These are phyloP conservation scores for Asclepias syriaca DNA, from an alignment of 257 asterid species.

Conservation along the genomic window DNA sequence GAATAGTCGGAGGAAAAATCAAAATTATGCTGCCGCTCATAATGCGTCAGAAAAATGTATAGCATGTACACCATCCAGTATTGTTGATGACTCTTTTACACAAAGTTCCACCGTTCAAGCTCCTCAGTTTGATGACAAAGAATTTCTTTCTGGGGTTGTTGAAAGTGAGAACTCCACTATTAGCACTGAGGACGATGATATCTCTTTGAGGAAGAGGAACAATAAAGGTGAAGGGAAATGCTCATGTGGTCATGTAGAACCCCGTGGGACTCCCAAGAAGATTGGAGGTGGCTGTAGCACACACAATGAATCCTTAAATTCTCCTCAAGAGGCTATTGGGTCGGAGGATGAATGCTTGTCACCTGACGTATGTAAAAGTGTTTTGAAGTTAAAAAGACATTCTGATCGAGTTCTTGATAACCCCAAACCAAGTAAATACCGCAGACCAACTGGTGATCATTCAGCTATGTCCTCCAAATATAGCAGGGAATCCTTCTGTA, in stretches of 20 bases:
- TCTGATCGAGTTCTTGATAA: conserved; percentile 74
- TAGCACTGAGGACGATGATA: conserved; percentile 26
- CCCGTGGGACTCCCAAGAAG: conserved; percentile 26
- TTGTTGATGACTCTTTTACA: conserved; percentile 23
- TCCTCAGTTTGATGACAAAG: conserved; percentile 30
- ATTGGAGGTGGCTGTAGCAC: conserved; percentile 27
- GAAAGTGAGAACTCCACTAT: conserved; percentile 23
- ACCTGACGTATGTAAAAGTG: conserved; percentile 32
- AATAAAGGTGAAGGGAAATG: conserved; percentile 33
- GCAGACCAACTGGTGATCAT: conserved; percentile 62
- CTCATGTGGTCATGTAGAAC: conserved; percentile 39
- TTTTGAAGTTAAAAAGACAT: conserved; percentile 71
- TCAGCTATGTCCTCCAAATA: conserved; percentile 58
- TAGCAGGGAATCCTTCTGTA: conserved; percentile 68
- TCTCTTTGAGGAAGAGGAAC: conserved; percentile 22
- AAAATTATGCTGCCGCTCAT: conserved; percentile 23
- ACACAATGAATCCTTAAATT: conserved; percentile 26
- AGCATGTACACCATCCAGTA: conserved; percentile 33
- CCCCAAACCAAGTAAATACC: conserved; percentile 79
- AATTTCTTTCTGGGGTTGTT: conserved; percentile 32
- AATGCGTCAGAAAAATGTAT: conserved; percentile 45
- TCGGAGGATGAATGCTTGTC: conserved; percentile 38
- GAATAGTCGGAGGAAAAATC: conserved; percentile 57
- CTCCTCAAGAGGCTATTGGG: conserved; percentile 39
- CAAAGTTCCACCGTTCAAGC: conserved; percentile 34